Conservation (phyloP, 2,329 filamentous ascomycete species). For the Podosphaera fusca region DNA sequence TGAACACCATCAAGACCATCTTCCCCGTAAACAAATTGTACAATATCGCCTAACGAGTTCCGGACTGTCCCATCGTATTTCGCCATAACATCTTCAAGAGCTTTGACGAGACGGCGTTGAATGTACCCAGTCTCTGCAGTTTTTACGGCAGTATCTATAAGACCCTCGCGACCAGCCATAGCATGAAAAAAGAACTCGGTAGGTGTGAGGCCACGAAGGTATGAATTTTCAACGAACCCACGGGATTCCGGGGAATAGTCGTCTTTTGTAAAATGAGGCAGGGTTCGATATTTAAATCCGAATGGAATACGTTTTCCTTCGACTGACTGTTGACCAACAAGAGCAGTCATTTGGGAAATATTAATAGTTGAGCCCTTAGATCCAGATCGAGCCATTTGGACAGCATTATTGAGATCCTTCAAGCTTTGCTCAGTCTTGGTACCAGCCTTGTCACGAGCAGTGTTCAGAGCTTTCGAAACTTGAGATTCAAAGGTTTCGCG, state of each 20-base stretch:
- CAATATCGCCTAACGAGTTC: constrained; percentile 86
- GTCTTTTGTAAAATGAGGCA: constrained; percentile 97
- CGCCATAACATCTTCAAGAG: constrained; percentile 88
- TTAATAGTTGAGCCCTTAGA: constrained; percentile 99
- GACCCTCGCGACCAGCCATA: constrained; percentile 98
- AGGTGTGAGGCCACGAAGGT: constrained; percentile 82
- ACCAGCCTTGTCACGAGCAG: constrained; percentile 89
- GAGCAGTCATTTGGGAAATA: constrained; percentile 96
- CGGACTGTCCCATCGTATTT: constrained; percentile 95
- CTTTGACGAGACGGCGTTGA: constrained; percentile 92
- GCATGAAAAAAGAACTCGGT: constrained; percentile 99
- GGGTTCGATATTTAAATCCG: constrained; percentile 91
- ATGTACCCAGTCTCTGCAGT: constrained; percentile 98
- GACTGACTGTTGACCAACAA: constrained; percentile 94
- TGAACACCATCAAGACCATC: constrained; percentile 83
- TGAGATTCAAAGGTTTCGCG: constrained; percentile 96
- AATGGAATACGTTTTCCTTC: constrained; percentile 98
- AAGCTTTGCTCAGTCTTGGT: constrained; percentile 75
- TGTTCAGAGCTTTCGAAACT: constrained; percentile 83
- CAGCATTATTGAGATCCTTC: constrained; percentile 89
- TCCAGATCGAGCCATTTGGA: constrained; percentile 86
- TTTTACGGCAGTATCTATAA: constrained; percentile 98
- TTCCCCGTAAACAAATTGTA: constrained; percentile 94
- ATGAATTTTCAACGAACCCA: constrained; percentile 97
- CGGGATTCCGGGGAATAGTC: constrained; percentile 94